phyloP scores from a whole-genome alignment of 192 early-diverging fungal genomes.

The Rhizophagus clarus region DNA sequence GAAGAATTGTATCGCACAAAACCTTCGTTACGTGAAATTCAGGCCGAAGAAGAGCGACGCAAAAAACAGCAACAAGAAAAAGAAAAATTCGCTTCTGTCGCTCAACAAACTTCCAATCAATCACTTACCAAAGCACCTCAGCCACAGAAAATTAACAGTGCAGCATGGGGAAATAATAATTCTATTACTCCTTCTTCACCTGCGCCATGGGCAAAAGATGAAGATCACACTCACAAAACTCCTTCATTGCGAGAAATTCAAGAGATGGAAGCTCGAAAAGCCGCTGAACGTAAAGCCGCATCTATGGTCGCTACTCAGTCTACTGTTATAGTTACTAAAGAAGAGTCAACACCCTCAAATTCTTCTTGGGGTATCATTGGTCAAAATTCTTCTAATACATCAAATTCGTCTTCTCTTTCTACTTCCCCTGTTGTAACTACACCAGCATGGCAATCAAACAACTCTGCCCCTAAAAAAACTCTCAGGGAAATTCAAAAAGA shows the following conservation, averaged over 20 bases:
- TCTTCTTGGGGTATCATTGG: constrained; percentile 44
- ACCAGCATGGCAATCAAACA: constrained; percentile 40
- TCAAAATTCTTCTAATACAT: constrained; percentile 33
- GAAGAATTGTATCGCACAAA: constrained; percentile 5
- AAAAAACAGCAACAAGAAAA: constrained; percentile 41
- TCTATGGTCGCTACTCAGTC: constrained; percentile 30
- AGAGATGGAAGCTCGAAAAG: constrained; percentile 59
- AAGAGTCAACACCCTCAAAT: constrained; percentile 25
- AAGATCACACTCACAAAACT: constrained; percentile 39
- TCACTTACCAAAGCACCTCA: not conserved
- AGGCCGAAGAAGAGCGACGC: constrained; percentile 43
- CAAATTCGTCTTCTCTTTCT: constrained; percentile 31
- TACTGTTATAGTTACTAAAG: constrained; percentile 4
- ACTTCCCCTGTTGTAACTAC: constrained; percentile 20
- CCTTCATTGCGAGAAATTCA: constrained; percentile 64
- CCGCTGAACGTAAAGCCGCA: constrained; percentile 36
- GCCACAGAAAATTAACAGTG: constrained; percentile 1
- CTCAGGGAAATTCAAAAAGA: constrained; percentile 60
- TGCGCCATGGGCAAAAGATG: constrained; percentile 44
- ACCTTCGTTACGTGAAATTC: constrained; percentile 48
- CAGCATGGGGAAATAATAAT: constrained; percentile 21
- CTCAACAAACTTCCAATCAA: constrained; percentile 6
- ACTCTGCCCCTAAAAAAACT: constrained; percentile 53
- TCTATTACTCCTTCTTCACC: constrained; percentile 23
- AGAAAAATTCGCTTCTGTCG: constrained; percentile 13